Conservation (phyloP, 768 basidiomycete species). For the Hypsizygus marmoreus region DNA sequence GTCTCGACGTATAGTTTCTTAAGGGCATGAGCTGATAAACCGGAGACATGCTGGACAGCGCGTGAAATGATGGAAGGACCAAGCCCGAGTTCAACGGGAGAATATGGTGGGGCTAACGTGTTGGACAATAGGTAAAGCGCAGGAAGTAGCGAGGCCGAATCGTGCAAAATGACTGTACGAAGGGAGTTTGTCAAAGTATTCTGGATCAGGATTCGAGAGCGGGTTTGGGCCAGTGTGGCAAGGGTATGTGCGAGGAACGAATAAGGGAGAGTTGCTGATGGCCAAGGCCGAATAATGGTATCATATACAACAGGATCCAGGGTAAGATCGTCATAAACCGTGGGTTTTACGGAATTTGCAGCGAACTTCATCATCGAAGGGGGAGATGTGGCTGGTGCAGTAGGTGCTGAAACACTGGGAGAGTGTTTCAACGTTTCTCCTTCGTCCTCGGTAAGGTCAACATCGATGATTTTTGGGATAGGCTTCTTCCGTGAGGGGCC, state of each 20-base stretch:
- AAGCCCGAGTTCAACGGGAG: slow-evolving; percentile 67
- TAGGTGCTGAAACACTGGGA: neutral
- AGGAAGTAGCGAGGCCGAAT: slow-evolving; percentile 72
- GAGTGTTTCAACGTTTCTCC: neutral
- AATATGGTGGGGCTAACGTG: slow-evolving; percentile 74
- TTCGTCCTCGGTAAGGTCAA: slow-evolving; percentile 7
- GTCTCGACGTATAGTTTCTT: slow-evolving; percentile 67
- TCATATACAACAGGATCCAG: slow-evolving; percentile 53
- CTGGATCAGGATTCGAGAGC: slow-evolving; percentile 70
- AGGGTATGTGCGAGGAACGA: slow-evolving; percentile 71
- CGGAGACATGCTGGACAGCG: slow-evolving; percentile 74
- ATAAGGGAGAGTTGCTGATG: slow-evolving; percentile 54
- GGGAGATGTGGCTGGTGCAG: neutral
- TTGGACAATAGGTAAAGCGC: slow-evolving; percentile 84
- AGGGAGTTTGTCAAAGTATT: slow-evolving; percentile 75
- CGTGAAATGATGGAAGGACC: slow-evolving; percentile 69
- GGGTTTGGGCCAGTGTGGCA: slow-evolving; percentile 59
- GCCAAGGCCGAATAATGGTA: slow-evolving; percentile 46
- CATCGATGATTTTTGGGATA: slow-evolving; percentile 9
- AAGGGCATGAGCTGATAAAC: slow-evolving; percentile 56
- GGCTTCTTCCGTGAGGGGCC: neutral
- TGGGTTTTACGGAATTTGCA: neutral
- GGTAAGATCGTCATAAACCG: slow-evolving; percentile 31
- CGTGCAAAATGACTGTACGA: slow-evolving; percentile 62
- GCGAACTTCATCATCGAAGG: slow-evolving; percentile 1